Percentiles rank a stretch among this genome's conserved stretches.
These are phyloP conservation scores for Xylariaceae sp. DNA, from an alignment of 2,329 filamentous ascomycete species.

Conservation along the genomic window DNA sequence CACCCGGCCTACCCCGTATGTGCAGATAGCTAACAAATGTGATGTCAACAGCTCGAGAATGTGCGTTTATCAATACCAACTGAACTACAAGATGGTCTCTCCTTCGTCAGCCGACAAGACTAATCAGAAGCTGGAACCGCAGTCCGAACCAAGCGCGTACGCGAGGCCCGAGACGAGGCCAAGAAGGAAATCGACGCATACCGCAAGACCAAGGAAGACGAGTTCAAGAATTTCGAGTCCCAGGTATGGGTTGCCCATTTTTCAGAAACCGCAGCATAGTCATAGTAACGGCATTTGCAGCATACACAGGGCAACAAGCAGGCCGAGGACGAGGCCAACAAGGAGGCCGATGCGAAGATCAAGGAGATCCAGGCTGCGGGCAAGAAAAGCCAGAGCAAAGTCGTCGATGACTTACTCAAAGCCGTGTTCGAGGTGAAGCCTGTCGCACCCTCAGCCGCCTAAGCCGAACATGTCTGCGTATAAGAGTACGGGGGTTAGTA, in stretches of 20 bases:
- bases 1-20: not conserved
- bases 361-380: slow-evolving; percentile 77
- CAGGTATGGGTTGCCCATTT: slow-evolving; percentile 40
- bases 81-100: not conserved
- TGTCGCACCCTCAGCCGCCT: slow-evolving; percentile 37
- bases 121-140: slow-evolving; percentile 6
- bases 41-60: slow-evolving; percentile 69
- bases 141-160: slow-evolving; percentile 91
- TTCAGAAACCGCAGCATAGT: not conserved
- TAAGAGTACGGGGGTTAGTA: too few species aligned
- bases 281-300: slow-evolving; percentile 42
- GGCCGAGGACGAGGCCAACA: slow-evolving; percentile 73
- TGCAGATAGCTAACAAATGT: slow-evolving; percentile 24
- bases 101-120: slow-evolving; percentile 1
- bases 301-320: slow-evolving; percentile 85
- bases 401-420: slow-evolving; percentile 76
- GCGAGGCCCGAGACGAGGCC: slow-evolving; percentile 91
- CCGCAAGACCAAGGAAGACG: slow-evolving; percentile 80
- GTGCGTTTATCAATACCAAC: slow-evolving; percentile 49
- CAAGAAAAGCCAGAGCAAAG: slow-evolving; percentile 71
- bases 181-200: slow-evolving; percentile 98
- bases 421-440: slow-evolving; percentile 85
- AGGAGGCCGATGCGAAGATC: slow-evolving; percentile 77
- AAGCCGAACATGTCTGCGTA: not conserved
- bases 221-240: slow-evolving; percentile 92